Percentiles rank a stretch among this genome's conserved stretches.
These are phyloP conservation scores for Vaccinium darrowii DNA, from an alignment of 148 eudicot species.

Conservation along the genomic window DNA sequence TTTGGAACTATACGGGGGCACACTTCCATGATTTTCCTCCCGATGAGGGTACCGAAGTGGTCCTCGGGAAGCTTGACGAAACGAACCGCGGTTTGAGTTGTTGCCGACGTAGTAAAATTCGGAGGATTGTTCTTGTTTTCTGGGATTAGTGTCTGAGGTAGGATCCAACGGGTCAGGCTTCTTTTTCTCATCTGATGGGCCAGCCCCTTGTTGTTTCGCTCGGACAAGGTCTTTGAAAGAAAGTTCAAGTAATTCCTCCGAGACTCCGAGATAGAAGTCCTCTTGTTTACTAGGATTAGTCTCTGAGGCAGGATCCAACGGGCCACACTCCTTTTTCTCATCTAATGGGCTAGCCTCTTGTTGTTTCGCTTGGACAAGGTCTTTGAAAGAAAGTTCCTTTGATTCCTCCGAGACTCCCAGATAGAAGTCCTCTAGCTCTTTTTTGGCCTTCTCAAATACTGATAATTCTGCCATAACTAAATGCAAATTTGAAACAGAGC, in stretches of 20 bases:
- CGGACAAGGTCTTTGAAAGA: slow-evolving; percentile 39
- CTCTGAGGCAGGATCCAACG: slow-evolving; percentile 10
- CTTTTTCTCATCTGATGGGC: neutral
- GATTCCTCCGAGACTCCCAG: slow-evolving; percentile 39
- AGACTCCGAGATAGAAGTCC: slow-evolving; percentile 35
- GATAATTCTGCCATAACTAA: slow-evolving; percentile 25
- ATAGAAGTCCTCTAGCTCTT: slow-evolving; percentile 44
- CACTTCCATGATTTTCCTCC: no score
- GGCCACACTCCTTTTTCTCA: slow-evolving; percentile 1
- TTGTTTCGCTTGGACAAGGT: slow-evolving; percentile 29
- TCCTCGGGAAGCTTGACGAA: no score
- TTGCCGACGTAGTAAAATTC: neutral
- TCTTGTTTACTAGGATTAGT: neutral
- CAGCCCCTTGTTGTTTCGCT: neutral
- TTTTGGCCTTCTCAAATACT: slow-evolving; percentile 34
- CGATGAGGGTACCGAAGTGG: no score
- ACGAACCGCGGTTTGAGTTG: no score
- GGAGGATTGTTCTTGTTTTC: neutral
- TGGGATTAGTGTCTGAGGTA: slow-evolving; percentile 8
- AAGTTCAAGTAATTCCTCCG: slow-evolving; percentile 39
- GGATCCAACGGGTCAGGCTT: slow-evolving; percentile 6
- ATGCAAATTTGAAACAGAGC: neutral
- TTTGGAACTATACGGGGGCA: no score
- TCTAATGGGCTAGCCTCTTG: no score
- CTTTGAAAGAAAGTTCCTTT: slow-evolving; percentile 37